A percentile compares a stretch with the other conserved stretches of the same genome.
Conservation (phyloP, 345 rosid species). For the Camelina sativa region DNA sequence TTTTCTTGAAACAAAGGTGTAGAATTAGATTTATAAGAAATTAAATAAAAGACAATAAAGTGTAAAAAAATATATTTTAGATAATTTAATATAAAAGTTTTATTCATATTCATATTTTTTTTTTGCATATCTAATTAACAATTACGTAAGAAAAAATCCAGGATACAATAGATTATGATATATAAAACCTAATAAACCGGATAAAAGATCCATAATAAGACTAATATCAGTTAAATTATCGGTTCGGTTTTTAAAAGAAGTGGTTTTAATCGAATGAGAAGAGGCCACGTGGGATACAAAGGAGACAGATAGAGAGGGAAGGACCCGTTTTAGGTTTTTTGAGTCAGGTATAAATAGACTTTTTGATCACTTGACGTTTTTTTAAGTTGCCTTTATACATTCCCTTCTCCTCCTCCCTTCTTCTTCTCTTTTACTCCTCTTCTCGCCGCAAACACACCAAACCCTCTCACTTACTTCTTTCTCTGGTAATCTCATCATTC, state of each 20-base stretch:
- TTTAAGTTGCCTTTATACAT: conserved; percentile 49
- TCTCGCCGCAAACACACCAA: conserved; percentile 35
- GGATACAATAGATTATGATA: conserved; percentile 2
- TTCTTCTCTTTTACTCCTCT: conserved; percentile 31
- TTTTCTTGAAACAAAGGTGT: neutral
- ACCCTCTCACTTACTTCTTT: conserved; percentile 1
- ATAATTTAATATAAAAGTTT: neutral
- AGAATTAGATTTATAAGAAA: neutral
- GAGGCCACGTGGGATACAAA: conserved; percentile 30
- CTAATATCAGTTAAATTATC: neutral
- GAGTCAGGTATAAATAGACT: conserved; percentile 32
- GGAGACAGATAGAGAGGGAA: conserved; percentile 46
- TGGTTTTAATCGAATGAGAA: neutral
- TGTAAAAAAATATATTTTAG: neutral
- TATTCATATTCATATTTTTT: conserved; percentile 2
- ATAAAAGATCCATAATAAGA: neutral
- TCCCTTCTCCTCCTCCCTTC: conserved; percentile 21
- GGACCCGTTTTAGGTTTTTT: conserved; percentile 45
- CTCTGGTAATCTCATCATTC: conserved; percentile 36
- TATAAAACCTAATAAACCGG: conserved; percentile 38
- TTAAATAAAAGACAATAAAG: neutral
- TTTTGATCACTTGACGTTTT: conserved; percentile 38
- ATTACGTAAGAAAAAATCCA: neutral
- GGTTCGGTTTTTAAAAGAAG: conserved; percentile 19
- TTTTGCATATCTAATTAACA: neutral